These are phyloP conservation scores for Dictyostelium firmibasis DNA, from an alignment of 78 protist genomes.

Conservation along the genomic window DNA sequence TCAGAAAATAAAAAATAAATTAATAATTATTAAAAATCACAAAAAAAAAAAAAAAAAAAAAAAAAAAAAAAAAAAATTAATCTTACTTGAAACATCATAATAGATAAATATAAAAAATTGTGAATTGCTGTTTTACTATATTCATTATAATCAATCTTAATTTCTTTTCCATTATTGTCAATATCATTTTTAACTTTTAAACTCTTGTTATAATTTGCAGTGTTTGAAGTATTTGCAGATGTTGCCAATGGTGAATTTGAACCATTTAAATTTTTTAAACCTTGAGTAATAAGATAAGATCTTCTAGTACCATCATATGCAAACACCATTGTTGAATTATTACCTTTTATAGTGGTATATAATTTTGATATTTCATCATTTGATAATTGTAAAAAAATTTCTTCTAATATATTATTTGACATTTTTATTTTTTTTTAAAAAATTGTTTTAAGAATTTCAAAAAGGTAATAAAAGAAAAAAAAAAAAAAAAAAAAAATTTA, in stretches of 20 bases:
- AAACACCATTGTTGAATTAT: constrained; percentile 12
- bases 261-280: constrained; percentile 4
- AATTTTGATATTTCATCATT: not conserved
- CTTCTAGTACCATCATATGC: constrained; percentile 80
- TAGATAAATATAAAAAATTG: constrained; percentile 10
- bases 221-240: not conserved
- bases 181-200: not conserved
- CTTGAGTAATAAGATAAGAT: constrained; percentile 9
- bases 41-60: not conserved
- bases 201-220: not conserved
- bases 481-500: no score
- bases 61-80: not conserved
- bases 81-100: constrained; percentile 42
- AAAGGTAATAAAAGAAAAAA: no score
- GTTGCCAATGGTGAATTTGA: not conserved
- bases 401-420: no score
- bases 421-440: no score
- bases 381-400: no score
- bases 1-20: not conserved
- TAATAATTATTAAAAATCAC: not conserved
- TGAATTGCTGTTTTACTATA: constrained; percentile 21
- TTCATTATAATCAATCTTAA: constrained; percentile 16
- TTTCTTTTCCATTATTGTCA: not conserved
- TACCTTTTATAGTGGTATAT: not conserved
- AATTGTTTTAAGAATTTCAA: no score